A percentile compares a stretch with the other conserved stretches of the same genome.
These are phyloP conservation scores for Leccinellum luteum DNA, from an alignment of 768 basidiomycete species.

Conservation along the genomic window DNA sequence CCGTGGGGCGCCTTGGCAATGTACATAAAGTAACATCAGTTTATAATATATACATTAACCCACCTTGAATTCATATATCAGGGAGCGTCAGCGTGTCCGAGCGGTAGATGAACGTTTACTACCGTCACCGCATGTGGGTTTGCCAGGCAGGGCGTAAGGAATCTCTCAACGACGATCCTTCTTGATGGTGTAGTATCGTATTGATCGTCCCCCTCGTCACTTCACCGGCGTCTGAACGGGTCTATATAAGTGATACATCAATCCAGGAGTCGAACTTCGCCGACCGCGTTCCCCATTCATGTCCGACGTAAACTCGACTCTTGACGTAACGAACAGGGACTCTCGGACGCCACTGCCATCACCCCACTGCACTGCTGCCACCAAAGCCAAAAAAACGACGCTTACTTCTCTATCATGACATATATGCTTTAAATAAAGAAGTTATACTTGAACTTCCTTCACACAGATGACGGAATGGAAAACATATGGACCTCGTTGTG, in stretches of 20 bases:
- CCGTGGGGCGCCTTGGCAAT: slow-evolving; percentile 3
- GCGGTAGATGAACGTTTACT: background rate
- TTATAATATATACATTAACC: slow-evolving; percentile 1
- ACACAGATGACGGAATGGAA: too few species aligned
- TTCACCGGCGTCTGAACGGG: slow-evolving; percentile 4
- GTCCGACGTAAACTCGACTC: slow-evolving; percentile 13
- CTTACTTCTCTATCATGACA: too few species aligned
- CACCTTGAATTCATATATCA: background rate
- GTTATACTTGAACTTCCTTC: too few species aligned
- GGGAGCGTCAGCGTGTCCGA: background rate
- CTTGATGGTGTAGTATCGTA: background rate
- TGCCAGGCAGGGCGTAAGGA: too few species aligned
- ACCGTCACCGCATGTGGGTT: background rate
- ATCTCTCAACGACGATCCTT: slow-evolving; percentile 11
- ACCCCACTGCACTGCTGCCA: too few species aligned
- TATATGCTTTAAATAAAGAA: too few species aligned
- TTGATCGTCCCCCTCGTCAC: slow-evolving; percentile 1
- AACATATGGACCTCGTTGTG: too few species aligned
- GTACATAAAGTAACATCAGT: slow-evolving; percentile 18
- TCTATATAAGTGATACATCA: slow-evolving; percentile 8
- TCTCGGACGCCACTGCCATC: too few species aligned
- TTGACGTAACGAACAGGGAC: slow-evolving; percentile 6
- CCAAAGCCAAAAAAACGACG: too few species aligned
- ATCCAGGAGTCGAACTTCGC: background rate
- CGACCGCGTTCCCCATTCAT: slow-evolving; percentile 15